phyloP scores from a whole-genome alignment of 2,329 filamentous ascomycete species.

The Volutella citrinella region DNA sequence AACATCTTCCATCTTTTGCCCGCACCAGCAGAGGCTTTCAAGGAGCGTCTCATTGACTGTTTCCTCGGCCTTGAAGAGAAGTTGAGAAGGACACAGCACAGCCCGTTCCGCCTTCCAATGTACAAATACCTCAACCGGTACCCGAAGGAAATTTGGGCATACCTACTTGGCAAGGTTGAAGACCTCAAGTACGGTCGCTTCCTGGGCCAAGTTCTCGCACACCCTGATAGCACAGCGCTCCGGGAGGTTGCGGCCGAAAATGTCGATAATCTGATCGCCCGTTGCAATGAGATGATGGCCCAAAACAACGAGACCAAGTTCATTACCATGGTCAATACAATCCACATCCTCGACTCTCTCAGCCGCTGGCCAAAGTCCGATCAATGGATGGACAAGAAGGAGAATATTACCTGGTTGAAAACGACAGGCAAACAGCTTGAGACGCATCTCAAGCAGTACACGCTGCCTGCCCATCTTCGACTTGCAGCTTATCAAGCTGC shows the following conservation, averaged over 20 bases:
- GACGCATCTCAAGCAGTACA: slow-evolving; percentile 66
- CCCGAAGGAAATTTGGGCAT: slow-evolving; percentile 79
- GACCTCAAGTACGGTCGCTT: slow-evolving; percentile 88
- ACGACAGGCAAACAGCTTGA: slow-evolving; percentile 76
- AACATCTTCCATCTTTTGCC: slow-evolving; percentile 98
- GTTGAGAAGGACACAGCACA: slow-evolving; percentile 81
- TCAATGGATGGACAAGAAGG: slow-evolving; percentile 69
- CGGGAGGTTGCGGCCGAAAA: slow-evolving; percentile 73
- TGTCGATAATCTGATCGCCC: slow-evolving; percentile 67
- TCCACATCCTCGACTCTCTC: slow-evolving; percentile 80
- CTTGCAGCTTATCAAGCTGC: slow-evolving; percentile 85
- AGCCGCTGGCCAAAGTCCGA: slow-evolving; percentile 62
- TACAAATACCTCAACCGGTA: slow-evolving; percentile 95
- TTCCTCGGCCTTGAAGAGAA: slow-evolving; percentile 86
- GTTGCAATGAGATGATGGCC: slow-evolving; percentile 60
- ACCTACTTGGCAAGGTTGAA: slow-evolving; percentile 75
- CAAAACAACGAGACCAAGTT: slow-evolving; percentile 68
- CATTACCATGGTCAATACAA: slow-evolving; percentile 76
- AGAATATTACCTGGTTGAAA: slow-evolving; percentile 58
- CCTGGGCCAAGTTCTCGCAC: slow-evolving; percentile 79
- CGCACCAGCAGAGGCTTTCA: slow-evolving; percentile 83
- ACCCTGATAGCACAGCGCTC: slow-evolving; percentile 71
- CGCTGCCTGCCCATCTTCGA: slow-evolving; percentile 68
- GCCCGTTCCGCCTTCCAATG: slow-evolving; percentile 85
- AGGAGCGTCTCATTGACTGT: slow-evolving; percentile 83